Base-by-base conservation (phyloP, 2,329 filamentous ascomycete genomes). In the Colletotrichum euphorbiae region DNA sequence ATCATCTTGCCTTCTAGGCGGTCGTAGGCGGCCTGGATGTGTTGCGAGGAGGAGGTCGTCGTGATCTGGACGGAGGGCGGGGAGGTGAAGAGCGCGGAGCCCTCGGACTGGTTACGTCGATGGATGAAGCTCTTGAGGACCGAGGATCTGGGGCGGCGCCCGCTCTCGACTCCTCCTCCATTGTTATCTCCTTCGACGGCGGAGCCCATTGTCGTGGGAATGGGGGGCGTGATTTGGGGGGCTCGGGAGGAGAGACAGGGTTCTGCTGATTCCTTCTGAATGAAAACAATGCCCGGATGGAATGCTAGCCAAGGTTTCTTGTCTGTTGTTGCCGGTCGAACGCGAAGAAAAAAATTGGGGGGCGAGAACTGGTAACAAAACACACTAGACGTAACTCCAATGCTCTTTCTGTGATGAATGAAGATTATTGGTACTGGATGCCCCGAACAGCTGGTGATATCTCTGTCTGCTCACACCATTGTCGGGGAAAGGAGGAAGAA, bases 91-190 rank as follows among this genome's bases (percentile, higher is more conserved):
- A 72, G 69, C 40, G 65, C 73, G 69, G 60, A 76, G 21, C 79
- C 83, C 71, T 81, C 80, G 7, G 83, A 82, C 60, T 81, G 80
- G 75, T 83, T 84, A 63, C 82, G 81, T 64, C 84, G 81, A 68
- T 84, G 80, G 60, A 86, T 83, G 71, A 87, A 81, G 8, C 82
- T 82, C 67, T 80, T 82, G 56, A 87, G 74, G 43, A 85, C 82
- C 17, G 80, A 84, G 2, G 84, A 84, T 74, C 82, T 86, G 67
- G 82, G 62, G 50, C 67, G 67, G 19, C 62, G 31, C 31, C 15
- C 54, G 38, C 51, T 45, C 54, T 57, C 56, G 42, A 38, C 56
- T 50, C 43, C 43, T 65, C 65, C 60, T 58, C 65, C 61, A 65
- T 68, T 68, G 61, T 68, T 68, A 59, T 59, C 65, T 36, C 60